These are phyloP conservation scores for Kurtzmaniella quercitrusa DNA, from an alignment of 1,139 yeast species.

Conservation along the genomic window DNA sequence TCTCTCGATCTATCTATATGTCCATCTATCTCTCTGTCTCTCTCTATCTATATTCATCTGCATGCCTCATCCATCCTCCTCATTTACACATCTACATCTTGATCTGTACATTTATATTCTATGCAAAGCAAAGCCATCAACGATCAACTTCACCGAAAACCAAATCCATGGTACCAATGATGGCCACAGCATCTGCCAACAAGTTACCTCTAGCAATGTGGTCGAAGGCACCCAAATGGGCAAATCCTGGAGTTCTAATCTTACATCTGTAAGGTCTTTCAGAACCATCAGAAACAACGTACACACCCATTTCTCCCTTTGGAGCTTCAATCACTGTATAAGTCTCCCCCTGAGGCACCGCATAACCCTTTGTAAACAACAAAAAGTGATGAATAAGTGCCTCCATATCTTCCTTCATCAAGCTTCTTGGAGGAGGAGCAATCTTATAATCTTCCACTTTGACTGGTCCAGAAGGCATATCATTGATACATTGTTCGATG, in stretches of 20 bases:
- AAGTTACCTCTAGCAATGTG: constrained; percentile 82
- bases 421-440: constrained; percentile 73
- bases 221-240: constrained; percentile 85
- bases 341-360: constrained; percentile 89
- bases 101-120: background rate
- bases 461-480: constrained; percentile 91
- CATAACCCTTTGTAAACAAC: constrained; percentile 82
- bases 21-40: no score
- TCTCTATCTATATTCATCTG: no score
- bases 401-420: constrained; percentile 93
- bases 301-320: constrained; percentile 93
- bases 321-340: constrained; percentile 93
- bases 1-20: no score
- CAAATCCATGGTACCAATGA: constrained; percentile 92
- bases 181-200: constrained; percentile 90
- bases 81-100: background rate
- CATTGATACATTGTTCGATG: constrained; percentile 84
- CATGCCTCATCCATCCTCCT: no score
- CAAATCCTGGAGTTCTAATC: constrained; percentile 91
- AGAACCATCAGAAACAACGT: constrained; percentile 82
- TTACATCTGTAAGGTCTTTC: constrained; percentile 92
- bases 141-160: constrained; percentile 95
- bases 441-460: constrained; percentile 89
- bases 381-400: constrained; percentile 86
- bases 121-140: constrained; percentile 23